Evolutionary conservation across 2,329 filamentous ascomycete genomes (phyloP), one percentile per base, ranked within the genome.

Genomic region (Calycina marina): DNA sequence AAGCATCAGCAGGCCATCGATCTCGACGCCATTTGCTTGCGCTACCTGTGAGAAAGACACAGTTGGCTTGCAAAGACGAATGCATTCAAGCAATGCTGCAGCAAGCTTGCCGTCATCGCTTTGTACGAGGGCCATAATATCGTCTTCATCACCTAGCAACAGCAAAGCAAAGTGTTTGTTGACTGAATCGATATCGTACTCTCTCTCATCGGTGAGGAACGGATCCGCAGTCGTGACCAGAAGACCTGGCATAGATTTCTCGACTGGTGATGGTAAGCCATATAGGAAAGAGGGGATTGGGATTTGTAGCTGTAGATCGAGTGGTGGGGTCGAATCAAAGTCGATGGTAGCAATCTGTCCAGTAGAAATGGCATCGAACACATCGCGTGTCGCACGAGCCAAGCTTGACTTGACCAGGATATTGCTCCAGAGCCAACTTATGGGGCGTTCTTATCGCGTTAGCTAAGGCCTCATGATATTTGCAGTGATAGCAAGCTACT

Each of bases 151-250:
- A 39, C 85, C 77, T 31, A 93, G 72, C 6, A 96, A 68, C 0
- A 98, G 63, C 2, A 98, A 61, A 0, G 81, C 82, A 47, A 92
- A 93, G 52, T 93, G 82, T 44, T 84, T 85, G 40, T 85, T 84
- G 28, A 92, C 63, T 33, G 78, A 74, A 2, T 68, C 64, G 6
- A 72, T 69, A 13, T 81, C 74, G 25, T 77, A 69, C 1, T 67
- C 58, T 9, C 70, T 70, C 36, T 86, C 80, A 18, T 82, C 72
- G 25, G 74, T 66, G 12, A 72, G 63, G 26, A 84, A 69, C 8
- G 77, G 75, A 45, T 88, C 85, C 17, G 84, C 81, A 0, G 85
- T 93, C 1, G 85, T 93, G 13, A 93, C 63, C 77, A 84, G 88
- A 0, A 93, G 63, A 1, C 84, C 83, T 4, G 72, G 76, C 41